Conservation (phyloP, 805 yeast genomes). For the Ogataea trehalophila region DNA sequence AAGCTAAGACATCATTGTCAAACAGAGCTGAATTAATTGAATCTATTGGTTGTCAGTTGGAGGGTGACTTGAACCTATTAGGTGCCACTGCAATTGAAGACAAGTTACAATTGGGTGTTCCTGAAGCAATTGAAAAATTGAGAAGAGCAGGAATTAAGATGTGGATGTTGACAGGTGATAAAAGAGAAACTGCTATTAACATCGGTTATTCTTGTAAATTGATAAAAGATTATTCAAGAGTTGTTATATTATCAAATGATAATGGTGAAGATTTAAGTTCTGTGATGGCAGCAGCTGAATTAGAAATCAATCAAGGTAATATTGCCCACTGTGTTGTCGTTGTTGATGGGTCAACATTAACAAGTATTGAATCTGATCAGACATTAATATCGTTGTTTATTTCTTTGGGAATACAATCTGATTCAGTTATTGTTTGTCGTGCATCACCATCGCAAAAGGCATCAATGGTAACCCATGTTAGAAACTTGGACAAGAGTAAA, state of each 20-base stretch:
- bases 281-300: slow-evolving; percentile 67
- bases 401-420: slow-evolving; percentile 80
- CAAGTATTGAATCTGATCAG: slow-evolving; percentile 66
- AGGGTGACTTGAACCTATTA: slow-evolving; percentile 57
- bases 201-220: slow-evolving; percentile 93
- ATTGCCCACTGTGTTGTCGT: slow-evolving; percentile 95
- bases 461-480: slow-evolving; percentile 74
- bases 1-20: slow-evolving; percentile 70
- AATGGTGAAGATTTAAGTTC: slow-evolving; percentile 53
- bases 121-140: slow-evolving; percentile 87
- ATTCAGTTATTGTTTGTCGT: slow-evolving; percentile 91
- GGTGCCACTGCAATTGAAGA: slow-evolving; percentile 99
- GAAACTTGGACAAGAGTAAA: slow-evolving; percentile 57
- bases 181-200: slow-evolving; percentile 95
- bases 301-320: slow-evolving; percentile 64
- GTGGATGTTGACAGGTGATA: slow-evolving; percentile 99
- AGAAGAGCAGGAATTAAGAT: slow-evolving; percentile 89
- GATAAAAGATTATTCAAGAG: slow-evolving; percentile 89
- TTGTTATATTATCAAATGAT: slow-evolving; percentile 53
- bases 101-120: slow-evolving; percentile 93
- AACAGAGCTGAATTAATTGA: slow-evolving; percentile 67
- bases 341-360: slow-evolving; percentile 86
- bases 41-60: slow-evolving; percentile 67
- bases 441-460: slow-evolving; percentile 98
- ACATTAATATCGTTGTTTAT: slow-evolving; percentile 70